These are phyloP conservation scores for Neopestalotiopsis sp. DNA, from an alignment of 2,329 filamentous ascomycete species.

Conservation along the genomic window DNA sequence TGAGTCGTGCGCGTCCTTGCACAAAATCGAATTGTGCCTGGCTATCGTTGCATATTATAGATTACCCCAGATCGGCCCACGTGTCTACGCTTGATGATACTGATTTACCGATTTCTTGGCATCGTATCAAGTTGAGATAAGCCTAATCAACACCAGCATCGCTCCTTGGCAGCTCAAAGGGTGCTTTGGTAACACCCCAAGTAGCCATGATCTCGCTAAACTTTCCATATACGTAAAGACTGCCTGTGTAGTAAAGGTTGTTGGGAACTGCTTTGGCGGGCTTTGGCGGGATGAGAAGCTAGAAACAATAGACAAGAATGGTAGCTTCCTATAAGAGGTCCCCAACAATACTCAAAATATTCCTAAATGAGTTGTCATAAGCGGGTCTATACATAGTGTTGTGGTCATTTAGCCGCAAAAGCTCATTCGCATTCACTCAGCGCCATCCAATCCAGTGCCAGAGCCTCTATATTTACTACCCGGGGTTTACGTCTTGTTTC, in stretches of 20 bases:
- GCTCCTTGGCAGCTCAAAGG: background rate
- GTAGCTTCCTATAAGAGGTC: background rate
- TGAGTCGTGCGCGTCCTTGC: background rate
- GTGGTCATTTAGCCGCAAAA: background rate
- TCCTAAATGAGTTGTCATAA: background rate
- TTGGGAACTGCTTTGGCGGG: background rate
- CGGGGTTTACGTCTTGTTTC: background rate
- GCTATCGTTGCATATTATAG: background rate
- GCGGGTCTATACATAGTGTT: background rate
- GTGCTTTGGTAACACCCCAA: background rate
- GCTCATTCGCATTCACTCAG: background rate
- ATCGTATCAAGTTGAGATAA: constrained; percentile 1
- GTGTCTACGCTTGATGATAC: background rate
- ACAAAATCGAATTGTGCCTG: background rate
- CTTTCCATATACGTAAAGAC: background rate
- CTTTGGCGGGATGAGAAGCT: background rate
- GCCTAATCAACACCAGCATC: background rate
- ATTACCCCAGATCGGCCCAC: background rate
- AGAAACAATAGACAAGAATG: too few relatives aligned
- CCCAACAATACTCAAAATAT: background rate
- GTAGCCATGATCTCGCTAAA: background rate
- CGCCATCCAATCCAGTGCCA: background rate
- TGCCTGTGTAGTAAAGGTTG: background rate
- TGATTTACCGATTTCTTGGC: constrained; percentile 1
- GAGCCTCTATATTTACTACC: background rate